These are phyloP conservation scores for Tephrocybe rancida DNA, from an alignment of 768 basidiomycete genomes.

Conservation along the genomic window DNA sequence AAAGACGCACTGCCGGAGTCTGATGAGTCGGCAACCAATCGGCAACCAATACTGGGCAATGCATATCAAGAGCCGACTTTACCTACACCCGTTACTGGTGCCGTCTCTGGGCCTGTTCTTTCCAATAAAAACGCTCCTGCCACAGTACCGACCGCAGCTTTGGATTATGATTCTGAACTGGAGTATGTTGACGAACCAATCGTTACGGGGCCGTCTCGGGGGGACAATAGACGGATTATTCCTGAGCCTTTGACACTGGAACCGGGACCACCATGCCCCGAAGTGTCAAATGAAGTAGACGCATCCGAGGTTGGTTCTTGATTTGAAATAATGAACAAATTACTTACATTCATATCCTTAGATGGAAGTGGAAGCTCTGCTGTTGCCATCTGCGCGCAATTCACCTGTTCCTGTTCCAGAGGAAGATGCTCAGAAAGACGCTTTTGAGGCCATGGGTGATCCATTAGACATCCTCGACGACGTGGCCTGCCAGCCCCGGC, in stretches of 20 bases:
- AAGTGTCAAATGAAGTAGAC: background rate
- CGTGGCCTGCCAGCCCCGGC: background rate
- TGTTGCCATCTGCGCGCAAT: background rate
- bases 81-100: no score
- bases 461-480: background rate
- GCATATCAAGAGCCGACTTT: no score
- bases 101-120: background rate
- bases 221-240: no score
- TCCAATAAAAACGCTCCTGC: background rate
- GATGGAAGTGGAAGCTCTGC: slow-evolving; percentile 18
- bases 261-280: background rate
- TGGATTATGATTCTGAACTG: slow-evolving; percentile 8
- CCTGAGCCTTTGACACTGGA: background rate
- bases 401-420: background rate
- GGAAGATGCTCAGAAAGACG: background rate
- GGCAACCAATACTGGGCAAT: no score
- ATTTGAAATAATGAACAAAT: background rate
- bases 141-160: background rate
- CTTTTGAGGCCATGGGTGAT: slow-evolving; percentile 1
- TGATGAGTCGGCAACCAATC: no score
- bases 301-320: slow-evolving; percentile 7
- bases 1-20: no score
- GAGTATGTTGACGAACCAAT: slow-evolving; percentile 11
- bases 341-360: background rate
- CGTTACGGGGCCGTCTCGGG: no score